Evolutionary conservation across 2,329 filamentous ascomycete genomes (phyloP).

Genomic region (Pyrenochaeta sp.): DNA sequence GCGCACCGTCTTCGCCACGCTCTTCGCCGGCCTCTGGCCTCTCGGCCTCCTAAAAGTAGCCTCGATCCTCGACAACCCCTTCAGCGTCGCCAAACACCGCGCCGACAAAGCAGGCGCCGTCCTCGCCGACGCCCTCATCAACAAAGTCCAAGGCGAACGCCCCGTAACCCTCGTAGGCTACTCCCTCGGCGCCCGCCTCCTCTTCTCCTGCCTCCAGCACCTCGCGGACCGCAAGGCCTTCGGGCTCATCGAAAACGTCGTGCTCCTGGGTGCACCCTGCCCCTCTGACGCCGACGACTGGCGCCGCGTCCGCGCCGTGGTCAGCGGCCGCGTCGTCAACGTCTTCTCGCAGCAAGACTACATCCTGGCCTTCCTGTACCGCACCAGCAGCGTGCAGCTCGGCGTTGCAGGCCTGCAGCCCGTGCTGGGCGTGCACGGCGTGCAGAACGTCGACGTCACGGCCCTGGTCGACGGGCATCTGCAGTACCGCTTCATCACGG

Average conservation of each 20-base stretch:
- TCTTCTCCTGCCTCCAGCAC: slow-evolving; percentile 80
- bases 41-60: slow-evolving; percentile 56
- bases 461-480: slow-evolving; percentile 60
- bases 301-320: slow-evolving; percentile 77
- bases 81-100: slow-evolving; percentile 76
- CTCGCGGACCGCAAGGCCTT: slow-evolving; percentile 82
- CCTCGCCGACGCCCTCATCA: slow-evolving; percentile 82
- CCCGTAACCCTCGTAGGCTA: slow-evolving; percentile 83
- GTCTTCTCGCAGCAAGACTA: slow-evolving; percentile 89
- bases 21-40: slow-evolving; percentile 59
- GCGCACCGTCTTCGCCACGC: slow-evolving; percentile 57
- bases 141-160: slow-evolving; percentile 80
- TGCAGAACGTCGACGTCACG: slow-evolving; percentile 65
- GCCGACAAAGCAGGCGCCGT: slow-evolving; percentile 82
- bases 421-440: slow-evolving; percentile 70
- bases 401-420: slow-evolving; percentile 85
- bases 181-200: slow-evolving; percentile 80
- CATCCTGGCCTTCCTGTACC: slow-evolving; percentile 85
- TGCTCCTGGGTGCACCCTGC: slow-evolving; percentile 81
- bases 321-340: slow-evolving; percentile 83
- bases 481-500: slow-evolving; percentile 59
- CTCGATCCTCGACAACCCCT: slow-evolving; percentile 79
- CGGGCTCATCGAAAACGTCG: slow-evolving; percentile 81
- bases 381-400: slow-evolving; percentile 80
- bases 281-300: slow-evolving; percentile 77